phyloP scores from a whole-genome alignment of 2,329 filamentous ascomycete genomes.

The Botrytis elliptica region DNA sequence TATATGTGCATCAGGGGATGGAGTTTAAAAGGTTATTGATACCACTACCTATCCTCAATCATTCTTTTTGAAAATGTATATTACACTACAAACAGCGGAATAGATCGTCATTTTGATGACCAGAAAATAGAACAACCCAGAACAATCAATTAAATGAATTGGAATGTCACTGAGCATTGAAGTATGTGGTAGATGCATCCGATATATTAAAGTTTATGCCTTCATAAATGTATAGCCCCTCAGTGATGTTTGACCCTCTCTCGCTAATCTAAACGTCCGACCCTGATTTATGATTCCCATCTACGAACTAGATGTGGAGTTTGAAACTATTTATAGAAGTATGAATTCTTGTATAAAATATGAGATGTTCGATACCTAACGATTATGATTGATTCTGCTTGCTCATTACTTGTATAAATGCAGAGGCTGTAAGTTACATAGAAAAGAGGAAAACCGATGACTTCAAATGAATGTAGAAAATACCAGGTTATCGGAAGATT shows the following conservation, averaged over 20 bases:
- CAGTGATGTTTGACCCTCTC: neutral
- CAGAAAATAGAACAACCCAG: neutral
- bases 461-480: neutral
- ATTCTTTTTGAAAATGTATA: neutral
- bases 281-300: neutral
- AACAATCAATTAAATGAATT: neutral
- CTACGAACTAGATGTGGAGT: neutral
- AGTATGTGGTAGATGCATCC: neutral
- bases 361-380: neutral
- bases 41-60: neutral
- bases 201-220: neutral
- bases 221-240: neutral
- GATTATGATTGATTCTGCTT: neutral
- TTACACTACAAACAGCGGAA: neutral
- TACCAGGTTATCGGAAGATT: neutral
- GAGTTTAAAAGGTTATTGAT: neutral
- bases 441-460: neutral
- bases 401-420: neutral
- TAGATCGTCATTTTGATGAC: neutral
- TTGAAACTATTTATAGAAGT: neutral
- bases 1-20: neutral
- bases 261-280: neutral
- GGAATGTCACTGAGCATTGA: neutral
- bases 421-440: neutral
- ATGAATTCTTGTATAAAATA: neutral